phyloP scores from a whole-genome alignment of 108 stramenopile genomes.

The Skeletonema potamos region DNA sequence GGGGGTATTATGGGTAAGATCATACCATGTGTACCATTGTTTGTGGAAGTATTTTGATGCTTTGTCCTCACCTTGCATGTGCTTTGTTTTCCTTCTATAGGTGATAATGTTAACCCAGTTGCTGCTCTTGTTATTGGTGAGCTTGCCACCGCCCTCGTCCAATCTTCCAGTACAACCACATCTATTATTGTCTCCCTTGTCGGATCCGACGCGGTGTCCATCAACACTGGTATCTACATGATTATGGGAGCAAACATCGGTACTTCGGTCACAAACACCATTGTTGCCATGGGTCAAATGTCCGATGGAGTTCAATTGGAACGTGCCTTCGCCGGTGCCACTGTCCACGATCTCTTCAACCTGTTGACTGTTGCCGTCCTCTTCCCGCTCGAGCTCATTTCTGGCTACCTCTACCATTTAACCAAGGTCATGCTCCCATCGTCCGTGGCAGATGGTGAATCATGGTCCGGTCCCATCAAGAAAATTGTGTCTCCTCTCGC shows the following conservation, averaged over 20 bases:
- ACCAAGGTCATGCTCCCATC: slow-evolving; percentile 69
- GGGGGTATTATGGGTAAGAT: slow-evolving; percentile 78
- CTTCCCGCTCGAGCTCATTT: slow-evolving; percentile 77
- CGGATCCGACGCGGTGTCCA: slow-evolving; percentile 63
- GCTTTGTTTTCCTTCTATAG: no score
- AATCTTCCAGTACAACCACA: slow-evolving; percentile 88
- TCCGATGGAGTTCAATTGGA: slow-evolving; percentile 85
- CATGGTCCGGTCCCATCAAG: slow-evolving; percentile 81
- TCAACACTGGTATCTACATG: slow-evolving; percentile 79
- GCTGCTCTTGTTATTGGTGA: slow-evolving; percentile 86
- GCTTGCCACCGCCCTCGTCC: slow-evolving; percentile 80
- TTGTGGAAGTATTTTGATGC: no score
- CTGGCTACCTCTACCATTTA: slow-evolving; percentile 55
- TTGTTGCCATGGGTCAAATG: slow-evolving; percentile 88
- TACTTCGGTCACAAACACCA: slow-evolving; percentile 70
- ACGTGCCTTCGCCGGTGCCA: slow-evolving; percentile 90
- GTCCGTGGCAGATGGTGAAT: slow-evolving; percentile 48
- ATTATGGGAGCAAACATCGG: slow-evolving; percentile 93
- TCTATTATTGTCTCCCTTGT: slow-evolving; percentile 86
- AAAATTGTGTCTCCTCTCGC: slow-evolving; percentile 71
- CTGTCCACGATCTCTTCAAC: slow-evolving; percentile 94
- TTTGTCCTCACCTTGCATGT: no score
- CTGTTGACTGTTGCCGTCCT: slow-evolving; percentile 77
- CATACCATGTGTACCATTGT: no score
- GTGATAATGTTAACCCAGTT: slow-evolving; percentile 82